Evolutionary conservation across 2,329 filamentous ascomycete species (phyloP), one percentile per base, ranked within the genome.

Genomic region (Fusarium tanahbumbuense): DNA sequence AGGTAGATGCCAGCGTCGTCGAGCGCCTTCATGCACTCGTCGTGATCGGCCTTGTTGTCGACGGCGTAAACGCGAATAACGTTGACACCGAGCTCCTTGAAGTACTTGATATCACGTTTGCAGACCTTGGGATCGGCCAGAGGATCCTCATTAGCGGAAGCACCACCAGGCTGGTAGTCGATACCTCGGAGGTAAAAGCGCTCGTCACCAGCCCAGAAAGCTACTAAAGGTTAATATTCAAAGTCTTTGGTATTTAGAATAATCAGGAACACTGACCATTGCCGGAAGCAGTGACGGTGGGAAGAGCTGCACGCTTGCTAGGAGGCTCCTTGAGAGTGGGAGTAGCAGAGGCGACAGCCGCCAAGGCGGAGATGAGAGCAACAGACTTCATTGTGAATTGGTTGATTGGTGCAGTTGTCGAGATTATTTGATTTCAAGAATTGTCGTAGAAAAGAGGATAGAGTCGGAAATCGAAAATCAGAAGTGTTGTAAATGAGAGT

Each of bases 1-100:
- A 97, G 88, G 85, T 97, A 97, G 85, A 97, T 97, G 75, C 93
- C 93, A 68, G 93, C 94, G 76, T 92, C 92, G 55, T 89, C 90
- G 66, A 97, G 86, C 47, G 87, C 85, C 65, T 86, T 84, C 94
- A 98, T 98, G 85, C 94, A 98, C 68, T 89, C 87, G 75, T 94
- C 90, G 83, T 98, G 94, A 80, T 91, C 82, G 74, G 85, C 83
- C 53, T 90, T 90, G 87, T 97, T 97, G 85, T 98, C 94, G 73
- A 97, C 90, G 18, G 92, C 93, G 87, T 97, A 98, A 67, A 97
- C 92, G 81, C 94, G 94, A 78, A 98, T 86, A 27, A 93, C 94
- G 86, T 98, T 98, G 82, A 97, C 84, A 50, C 94, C 93, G 53
- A 98, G 86, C 72, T 93, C 88, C 84, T 93, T 88, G 89, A 97